Percentiles rank a stretch among this genome's conserved stretches.
Conservation (phyloP, 2,329 filamentous ascomycete species). For the Fusarium citri region DNA sequence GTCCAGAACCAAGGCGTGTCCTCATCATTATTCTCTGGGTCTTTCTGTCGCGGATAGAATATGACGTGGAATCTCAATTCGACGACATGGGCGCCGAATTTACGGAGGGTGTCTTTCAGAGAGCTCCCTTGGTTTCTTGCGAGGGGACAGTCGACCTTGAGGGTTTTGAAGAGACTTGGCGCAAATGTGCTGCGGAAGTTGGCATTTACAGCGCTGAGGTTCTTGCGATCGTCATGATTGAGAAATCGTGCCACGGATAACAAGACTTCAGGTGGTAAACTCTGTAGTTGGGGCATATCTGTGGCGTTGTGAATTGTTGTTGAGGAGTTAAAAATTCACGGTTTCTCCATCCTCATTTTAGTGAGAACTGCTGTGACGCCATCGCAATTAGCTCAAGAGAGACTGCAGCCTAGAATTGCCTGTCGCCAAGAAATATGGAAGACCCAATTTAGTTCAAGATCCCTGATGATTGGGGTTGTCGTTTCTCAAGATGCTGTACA, state of each 20-base stretch:
- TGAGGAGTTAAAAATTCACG: neutral
- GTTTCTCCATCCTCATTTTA: fast-evolving
- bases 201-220: neutral
- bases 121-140: neutral
- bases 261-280: neutral
- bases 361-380: neutral
- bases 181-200: neutral
- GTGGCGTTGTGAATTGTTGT: neutral
- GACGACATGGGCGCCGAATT: neutral
- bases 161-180: neutral
- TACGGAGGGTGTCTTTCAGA: neutral
- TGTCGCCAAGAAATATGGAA: neutral
- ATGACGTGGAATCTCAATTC: neutral
- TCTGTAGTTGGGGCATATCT: neutral
- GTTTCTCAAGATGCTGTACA: neutral
- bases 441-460: neutral
- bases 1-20: neutral
- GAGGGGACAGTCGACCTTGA: constrained; percentile 2
- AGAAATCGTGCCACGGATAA: neutral
- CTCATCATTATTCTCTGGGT: neutral
- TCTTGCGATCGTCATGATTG: neutral
- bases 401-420: neutral
- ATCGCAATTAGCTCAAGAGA: no score
- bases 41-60: neutral
- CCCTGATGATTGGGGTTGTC: neutral